phyloP scores from a whole-genome alignment of 495 filamentous ascomycete species.

The Hypoxylon fuscum region DNA sequence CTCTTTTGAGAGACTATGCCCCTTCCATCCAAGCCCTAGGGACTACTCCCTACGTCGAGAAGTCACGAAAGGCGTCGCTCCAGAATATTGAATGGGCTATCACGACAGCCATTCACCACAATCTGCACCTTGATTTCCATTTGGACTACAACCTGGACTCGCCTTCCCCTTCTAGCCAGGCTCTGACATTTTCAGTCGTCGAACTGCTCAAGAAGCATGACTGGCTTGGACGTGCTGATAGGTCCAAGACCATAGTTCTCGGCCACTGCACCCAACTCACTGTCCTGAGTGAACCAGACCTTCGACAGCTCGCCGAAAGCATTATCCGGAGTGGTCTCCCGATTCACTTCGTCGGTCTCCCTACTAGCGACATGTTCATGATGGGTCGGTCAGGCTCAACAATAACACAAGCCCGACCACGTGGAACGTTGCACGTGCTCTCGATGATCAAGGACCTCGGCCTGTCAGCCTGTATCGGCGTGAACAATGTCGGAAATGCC shows the following conservation, averaged over 20 bases:
- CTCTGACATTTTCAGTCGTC: constrained; percentile 64
- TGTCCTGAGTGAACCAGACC: constrained; percentile 61
- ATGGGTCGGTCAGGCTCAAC: constrained; percentile 60
- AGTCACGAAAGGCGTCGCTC: constrained; percentile 54
- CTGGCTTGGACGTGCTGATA: constrained; percentile 54
- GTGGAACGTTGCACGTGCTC: constrained; percentile 71
- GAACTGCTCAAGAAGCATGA: constrained; percentile 53
- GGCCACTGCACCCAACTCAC: constrained; percentile 78
- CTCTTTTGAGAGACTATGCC: constrained; percentile 48
- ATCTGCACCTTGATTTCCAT: constrained; percentile 75
- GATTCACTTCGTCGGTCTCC: constrained; percentile 74
- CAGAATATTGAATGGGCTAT: constrained; percentile 73
- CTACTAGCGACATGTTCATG: constrained; percentile 80
- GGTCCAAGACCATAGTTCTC: constrained; percentile 64
- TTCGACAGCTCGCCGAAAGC: constrained; percentile 53
- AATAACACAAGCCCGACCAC: constrained; percentile 43
- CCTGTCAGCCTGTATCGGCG: constrained; percentile 67
- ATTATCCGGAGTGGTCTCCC: constrained; percentile 61
- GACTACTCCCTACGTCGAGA: constrained; percentile 77
- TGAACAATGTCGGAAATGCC: constrained; percentile 83
- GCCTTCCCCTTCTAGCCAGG: constrained; percentile 42
- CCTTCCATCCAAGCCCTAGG: constrained; percentile 68
- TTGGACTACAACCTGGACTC: constrained; percentile 73
- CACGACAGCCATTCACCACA: constrained; percentile 52
- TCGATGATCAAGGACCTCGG: constrained; percentile 69